Evolutionary conservation across 2,329 filamentous ascomycete genomes (phyloP).

Genomic region (Bipolaris sorokiniana): DNA sequence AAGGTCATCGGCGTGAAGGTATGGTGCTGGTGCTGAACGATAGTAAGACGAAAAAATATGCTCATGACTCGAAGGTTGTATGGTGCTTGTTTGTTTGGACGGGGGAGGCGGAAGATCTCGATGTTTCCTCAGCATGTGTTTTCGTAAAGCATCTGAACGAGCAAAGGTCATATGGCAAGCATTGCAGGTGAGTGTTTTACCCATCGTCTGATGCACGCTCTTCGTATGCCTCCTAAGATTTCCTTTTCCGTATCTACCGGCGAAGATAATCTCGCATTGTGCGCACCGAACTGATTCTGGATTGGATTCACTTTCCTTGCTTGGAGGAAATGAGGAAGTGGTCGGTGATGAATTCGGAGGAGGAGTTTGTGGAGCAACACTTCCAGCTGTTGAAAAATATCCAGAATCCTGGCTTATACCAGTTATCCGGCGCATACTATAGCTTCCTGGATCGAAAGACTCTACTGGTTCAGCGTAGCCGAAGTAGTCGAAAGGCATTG

Average conservation of each 20-base stretch:
- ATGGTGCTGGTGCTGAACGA: too few species aligned
- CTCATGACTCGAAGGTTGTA: too few species aligned
- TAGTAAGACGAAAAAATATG: too few species aligned
- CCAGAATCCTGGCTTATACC: neutral
- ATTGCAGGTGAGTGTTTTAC: neutral
- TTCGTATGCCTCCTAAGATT: neutral
- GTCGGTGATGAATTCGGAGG: neutral
- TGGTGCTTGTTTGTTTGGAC: neutral
- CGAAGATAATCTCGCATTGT: neutral
- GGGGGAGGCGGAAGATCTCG: neutral
- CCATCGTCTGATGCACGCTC: neutral
- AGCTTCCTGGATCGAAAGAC: neutral
- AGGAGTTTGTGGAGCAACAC: neutral
- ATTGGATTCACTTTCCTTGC: neutral
- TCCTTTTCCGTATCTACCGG: neutral
- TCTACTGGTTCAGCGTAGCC: neutral
- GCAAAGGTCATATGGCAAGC: neutral
- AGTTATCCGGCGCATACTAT: too few species aligned
- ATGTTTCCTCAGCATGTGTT: neutral
- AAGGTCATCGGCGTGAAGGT: too few species aligned
- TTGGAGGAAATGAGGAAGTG: neutral
- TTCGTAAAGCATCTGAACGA: conserved; percentile 9
- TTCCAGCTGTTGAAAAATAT: neutral
- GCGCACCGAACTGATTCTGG: neutral
- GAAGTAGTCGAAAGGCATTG: neutral